A percentile compares a stretch with the other conserved stretches of the same genome.
These are phyloP conservation scores for Hypoxylon subgilvum DNA, from an alignment of 495 filamentous ascomycete genomes.

Conservation along the genomic window DNA sequence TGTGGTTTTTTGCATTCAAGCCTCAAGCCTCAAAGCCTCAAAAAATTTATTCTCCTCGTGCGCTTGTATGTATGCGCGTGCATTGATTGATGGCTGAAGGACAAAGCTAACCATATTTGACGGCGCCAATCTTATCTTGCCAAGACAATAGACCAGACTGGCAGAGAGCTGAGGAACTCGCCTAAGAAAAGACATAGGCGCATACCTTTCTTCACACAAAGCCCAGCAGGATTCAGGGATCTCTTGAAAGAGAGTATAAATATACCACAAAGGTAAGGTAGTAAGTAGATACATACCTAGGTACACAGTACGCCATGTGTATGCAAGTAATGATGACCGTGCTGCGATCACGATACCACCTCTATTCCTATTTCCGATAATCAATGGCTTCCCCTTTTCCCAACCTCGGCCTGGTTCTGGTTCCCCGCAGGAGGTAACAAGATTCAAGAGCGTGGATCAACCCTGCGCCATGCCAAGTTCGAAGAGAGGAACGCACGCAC, in stretches of 20 bases:
- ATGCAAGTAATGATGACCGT: no score
- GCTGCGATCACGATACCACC: no score
- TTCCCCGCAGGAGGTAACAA: constrained; percentile 23
- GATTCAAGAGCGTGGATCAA: constrained; percentile 27
- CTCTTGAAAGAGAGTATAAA: no score
- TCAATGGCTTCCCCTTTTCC: neutral
- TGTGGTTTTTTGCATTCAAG: constrained; percentile 13
- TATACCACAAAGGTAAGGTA: no score
- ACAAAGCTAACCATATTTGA: constrained; percentile 31
- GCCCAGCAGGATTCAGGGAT: no score
- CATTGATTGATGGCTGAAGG: constrained; percentile 29
- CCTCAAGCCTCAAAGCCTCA: constrained; percentile 19
- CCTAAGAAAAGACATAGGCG: no score
- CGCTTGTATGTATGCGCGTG: neutral
- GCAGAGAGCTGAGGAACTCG: constrained; percentile 21
- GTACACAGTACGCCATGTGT: neutral
- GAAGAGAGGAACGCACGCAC: constrained; percentile 30
- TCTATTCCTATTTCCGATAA: neutral
- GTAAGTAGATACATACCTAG: no score
- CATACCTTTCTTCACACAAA: no score
- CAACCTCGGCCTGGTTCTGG: constrained; percentile 16
- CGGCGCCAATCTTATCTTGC: constrained; percentile 29
- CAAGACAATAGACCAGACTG: constrained; percentile 41
- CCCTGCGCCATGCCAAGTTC: constrained; percentile 2
- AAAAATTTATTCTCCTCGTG: constrained; percentile 11